Base-by-base conservation (phyloP, 371 early-diverging fungal species). In the Paraphysoderma sedebokerense region DNA sequence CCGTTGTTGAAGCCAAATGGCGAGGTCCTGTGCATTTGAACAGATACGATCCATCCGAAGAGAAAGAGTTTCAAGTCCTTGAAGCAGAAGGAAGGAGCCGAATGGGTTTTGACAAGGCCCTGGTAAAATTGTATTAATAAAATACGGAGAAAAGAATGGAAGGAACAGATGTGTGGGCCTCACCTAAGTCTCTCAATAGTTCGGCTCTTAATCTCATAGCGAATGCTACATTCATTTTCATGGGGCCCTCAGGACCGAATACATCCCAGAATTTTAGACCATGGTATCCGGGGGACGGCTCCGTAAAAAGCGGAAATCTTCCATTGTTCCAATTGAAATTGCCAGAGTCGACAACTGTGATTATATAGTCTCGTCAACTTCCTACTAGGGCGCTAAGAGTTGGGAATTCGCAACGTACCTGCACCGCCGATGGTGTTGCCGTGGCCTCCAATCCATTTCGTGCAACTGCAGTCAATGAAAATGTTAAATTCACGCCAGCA, bases 371-470 rank as follows among this genome's bases (percentile, higher is more conserved):
- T n/a, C n/a, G n/a, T n/a, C n/a, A n/a, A n/a, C n/a, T n/a, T n/a
- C n/a, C n/a, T n/a, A n/a, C n/a, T n/a, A n/a, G n/a, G n/a, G n/a
- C n/a, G n/a, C n/a, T n/a, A n/a, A n/a, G n/a, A n/a, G n/a, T n/a
- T n/a, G n/a, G n/a, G n/a, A n/a, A n/a, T n/a, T n/a, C n/a, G n/a
- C n/a, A n/a, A n/a, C n/a, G n/a, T n/a, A n/a, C n/a, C n/a, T n/a
- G 86, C 77, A 40, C 91, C 83, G 49, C 89, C 90, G 50, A 91
- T 78, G 23, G 84, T 82, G 5, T 76, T 81, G 27, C 81, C 84
- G 52, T 83, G 84, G 15, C 85, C 83, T 49, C 81, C 81, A 42
- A 85, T 81, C 91, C 91, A 91, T 65, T 91, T 91, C 28, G 91
- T n/a, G n/a, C n/a, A n/a, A n/a, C n/a, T n/a, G n/a, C n/a, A n/a